Conservation (phyloP, 176 grass and related monocot genomes). For the Phyllostachys edulis region DNA sequence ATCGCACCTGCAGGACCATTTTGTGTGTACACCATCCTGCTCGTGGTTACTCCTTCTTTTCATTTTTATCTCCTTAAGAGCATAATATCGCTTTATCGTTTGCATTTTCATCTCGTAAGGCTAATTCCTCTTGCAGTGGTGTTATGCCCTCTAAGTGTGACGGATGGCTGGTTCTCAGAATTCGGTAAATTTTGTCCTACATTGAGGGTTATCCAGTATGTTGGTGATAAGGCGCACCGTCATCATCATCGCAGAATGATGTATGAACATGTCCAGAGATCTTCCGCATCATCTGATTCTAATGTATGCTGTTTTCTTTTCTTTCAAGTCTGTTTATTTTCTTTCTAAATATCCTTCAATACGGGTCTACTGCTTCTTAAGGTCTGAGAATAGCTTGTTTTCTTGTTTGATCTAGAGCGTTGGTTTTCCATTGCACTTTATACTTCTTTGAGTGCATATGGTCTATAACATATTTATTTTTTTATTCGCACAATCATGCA, state of each 20-base stretch:
- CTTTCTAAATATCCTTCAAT: not conserved
- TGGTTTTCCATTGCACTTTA: no score
- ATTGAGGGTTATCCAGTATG: slow-evolving; percentile 63
- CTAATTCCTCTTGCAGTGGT: slow-evolving; percentile 61
- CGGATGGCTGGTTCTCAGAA: slow-evolving; percentile 77
- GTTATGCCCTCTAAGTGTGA: slow-evolving; percentile 84
- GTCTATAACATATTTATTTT: no score
- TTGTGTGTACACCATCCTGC: slow-evolving; percentile 44
- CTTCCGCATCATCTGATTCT: slow-evolving; percentile 35
- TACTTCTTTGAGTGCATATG: no score
- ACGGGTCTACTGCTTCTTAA: no score
- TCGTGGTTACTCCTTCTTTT: not conserved
- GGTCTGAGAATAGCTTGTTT: no score
- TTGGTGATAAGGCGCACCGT: slow-evolving; percentile 69
- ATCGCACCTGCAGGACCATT: slow-evolving; percentile 60
- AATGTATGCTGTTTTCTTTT: slow-evolving; percentile 32
- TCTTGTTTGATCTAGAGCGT: no score
- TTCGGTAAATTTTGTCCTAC: slow-evolving; percentile 74
- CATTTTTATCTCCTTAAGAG: not conserved
- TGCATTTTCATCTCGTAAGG: slow-evolving; percentile 27
- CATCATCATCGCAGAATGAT: slow-evolving; percentile 55
- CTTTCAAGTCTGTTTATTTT: not conserved
- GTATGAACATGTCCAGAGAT: slow-evolving; percentile 38
- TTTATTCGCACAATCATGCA: no score
- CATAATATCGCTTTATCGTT: not conserved